A percentile compares a stretch with the other conserved stretches of the same genome.
phyloP scores from a whole-genome alignment of 2,329 filamentous ascomycete genomes.

The Shiraia sp. region DNA sequence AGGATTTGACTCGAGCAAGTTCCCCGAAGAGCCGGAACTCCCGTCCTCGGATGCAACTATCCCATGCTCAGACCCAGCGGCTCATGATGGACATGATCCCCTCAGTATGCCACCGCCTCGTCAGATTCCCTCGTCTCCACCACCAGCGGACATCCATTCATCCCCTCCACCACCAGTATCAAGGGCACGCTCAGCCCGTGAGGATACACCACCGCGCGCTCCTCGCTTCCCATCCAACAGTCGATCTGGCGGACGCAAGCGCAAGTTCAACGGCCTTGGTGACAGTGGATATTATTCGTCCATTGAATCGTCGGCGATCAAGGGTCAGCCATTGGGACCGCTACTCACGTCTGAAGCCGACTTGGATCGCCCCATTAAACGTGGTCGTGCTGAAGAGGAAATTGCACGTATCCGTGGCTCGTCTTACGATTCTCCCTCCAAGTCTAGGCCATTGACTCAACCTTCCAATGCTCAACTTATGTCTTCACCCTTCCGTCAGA shows the following conservation, averaged over 20 bases:
- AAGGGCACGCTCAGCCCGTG: constrained; percentile 57
- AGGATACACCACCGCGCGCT: constrained; percentile 76
- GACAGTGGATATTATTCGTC: constrained; percentile 98
- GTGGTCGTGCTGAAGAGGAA: constrained; percentile 91
- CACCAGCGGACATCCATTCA: constrained; percentile 74
- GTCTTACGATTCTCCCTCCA: constrained; percentile 88
- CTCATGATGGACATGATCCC: constrained; percentile 52
- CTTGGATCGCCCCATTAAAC: constrained; percentile 79
- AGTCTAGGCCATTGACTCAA: constrained; percentile 62
- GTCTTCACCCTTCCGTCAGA: constrained; percentile 48
- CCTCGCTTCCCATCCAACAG: constrained; percentile 66
- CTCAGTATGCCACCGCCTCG: constrained; percentile 50
- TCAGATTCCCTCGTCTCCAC: constrained; percentile 68
- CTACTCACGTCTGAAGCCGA: constrained; percentile 74
- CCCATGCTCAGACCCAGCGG: constrained; percentile 54
- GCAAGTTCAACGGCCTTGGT: constrained; percentile 78
- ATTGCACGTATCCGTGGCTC: constrained; percentile 91
- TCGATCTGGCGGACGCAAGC: constrained; percentile 69
- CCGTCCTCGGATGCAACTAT: constrained; percentile 56
- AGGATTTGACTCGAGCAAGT: constrained; percentile 54
- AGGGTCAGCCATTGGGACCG: constrained; percentile 66
- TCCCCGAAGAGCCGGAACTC: constrained; percentile 55
- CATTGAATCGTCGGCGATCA: constrained; percentile 84
- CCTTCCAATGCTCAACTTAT: constrained; percentile 35
- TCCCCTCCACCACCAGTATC: constrained; percentile 89